Base-by-base conservation (phyloP, 148 eudicot species). In the Agrostemma githago region DNA sequence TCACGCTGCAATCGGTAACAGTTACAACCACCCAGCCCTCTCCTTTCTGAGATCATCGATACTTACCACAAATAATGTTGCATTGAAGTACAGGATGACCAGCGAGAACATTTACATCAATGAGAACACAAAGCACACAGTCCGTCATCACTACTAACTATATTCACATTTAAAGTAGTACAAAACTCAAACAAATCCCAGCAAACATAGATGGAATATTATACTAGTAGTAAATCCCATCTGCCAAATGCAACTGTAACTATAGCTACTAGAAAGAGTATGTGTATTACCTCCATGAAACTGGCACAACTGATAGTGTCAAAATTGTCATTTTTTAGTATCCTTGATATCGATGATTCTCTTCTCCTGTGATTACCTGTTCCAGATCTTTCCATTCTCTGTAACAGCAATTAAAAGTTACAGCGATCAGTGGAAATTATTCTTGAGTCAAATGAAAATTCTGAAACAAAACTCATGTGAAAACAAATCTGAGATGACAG, bases 321-420 rank as follows among this genome's bases (percentile, higher is more conserved):
- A 76, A 82, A 82, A 40, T 82, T 81, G 21, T 84, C 93, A 62
- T 68, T 72, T 74, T 74, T 83, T 39, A 76, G 82, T 81, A 71
- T 84, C 76, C 88, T 86, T 62, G 86, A 86, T 38, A 79, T 77
- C 14, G 89, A 76, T n/a, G 89, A 73, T 64, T 88, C 78, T 72
- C 83, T 82, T 75, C 86, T 82, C 74, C 83, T 85, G 63, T 78
- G 88, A 82, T 80, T 84, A 37, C 90, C 84, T 20, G 80, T 79
- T 76, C 86, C 89, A 38, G 97, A 86, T 78, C 88, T 82, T 71
- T 93, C 91, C 82, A 85, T 79, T 82, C 84, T 89, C 98, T 94
- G 74, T 79, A 82, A 71, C 66, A 54, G 60, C 44, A 15, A 43
- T 14, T 26, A 34, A 7, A 34, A 7, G 34, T 61, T 12, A 39